These are phyloP conservation scores for Alternaria rosae DNA, from an alignment of 2,329 filamentous ascomycete species.

Conservation along the genomic window DNA sequence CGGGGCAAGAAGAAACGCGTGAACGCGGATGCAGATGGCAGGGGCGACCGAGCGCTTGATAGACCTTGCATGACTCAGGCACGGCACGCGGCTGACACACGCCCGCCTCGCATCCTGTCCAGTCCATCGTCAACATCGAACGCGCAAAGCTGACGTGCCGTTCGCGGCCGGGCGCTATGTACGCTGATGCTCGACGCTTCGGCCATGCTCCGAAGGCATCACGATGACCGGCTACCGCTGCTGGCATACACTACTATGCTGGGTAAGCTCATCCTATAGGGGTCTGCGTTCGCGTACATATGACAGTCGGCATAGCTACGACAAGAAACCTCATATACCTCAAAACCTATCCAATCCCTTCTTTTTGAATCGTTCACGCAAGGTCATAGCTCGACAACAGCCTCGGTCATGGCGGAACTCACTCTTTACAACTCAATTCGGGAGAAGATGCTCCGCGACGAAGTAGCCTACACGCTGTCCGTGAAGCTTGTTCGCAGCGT, in stretches of 20 bases:
- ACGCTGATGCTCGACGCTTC: not conserved
- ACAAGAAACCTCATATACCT: not conserved
- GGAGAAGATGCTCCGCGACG: constrained; percentile 37
- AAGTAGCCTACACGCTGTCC: constrained; percentile 41
- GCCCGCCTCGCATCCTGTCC: not conserved
- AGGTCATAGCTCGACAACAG: not conserved
- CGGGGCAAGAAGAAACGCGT: not conserved
- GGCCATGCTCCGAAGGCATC: not conserved
- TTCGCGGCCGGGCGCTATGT: not conserved
- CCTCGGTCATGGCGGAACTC: constrained; percentile 18
- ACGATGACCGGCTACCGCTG: not conserved
- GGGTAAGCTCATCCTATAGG: not conserved
- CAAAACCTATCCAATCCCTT: not conserved
- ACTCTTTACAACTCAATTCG: constrained; percentile 40
- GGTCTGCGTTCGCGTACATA: not conserved
- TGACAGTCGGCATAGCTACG: not conserved
- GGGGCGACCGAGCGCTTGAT: not conserved
- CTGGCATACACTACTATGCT: not conserved
- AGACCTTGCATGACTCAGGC: not conserved
- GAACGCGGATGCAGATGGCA: not conserved
- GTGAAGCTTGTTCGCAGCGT: constrained; percentile 47
- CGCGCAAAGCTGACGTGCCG: not conserved
- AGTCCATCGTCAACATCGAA: not conserved
- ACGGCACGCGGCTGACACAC: not conserved
- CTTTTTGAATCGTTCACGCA: not conserved